A percentile compares a stretch with the other conserved stretches of the same genome.
Evolutionary conservation across 2,329 filamentous ascomycete genomes (phyloP).

Genomic region (Apiospora pterosperma): DNA sequence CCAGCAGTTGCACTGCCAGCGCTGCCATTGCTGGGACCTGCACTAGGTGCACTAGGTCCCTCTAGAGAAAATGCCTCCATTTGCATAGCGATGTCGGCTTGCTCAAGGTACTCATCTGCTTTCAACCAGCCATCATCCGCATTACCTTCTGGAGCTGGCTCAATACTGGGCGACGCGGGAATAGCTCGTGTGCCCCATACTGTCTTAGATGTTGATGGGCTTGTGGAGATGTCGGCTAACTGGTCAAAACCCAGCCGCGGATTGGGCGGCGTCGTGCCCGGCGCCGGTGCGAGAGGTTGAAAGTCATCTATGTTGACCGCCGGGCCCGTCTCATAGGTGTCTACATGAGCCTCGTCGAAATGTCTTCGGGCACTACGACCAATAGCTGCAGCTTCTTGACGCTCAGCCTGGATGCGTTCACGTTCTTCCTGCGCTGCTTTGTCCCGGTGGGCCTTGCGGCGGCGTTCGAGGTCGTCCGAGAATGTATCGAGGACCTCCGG

Average conservation of each 20-base stretch:
- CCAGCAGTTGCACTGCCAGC: conserved; percentile 29
- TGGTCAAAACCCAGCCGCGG: conserved; percentile 61
- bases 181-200: conserved; percentile 89
- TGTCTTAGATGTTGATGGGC: conserved; percentile 71
- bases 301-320: conserved; percentile 60
- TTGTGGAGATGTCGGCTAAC: conserved; percentile 76
- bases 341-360: conserved; percentile 33
- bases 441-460: conserved; percentile 74
- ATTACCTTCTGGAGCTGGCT: conserved; percentile 33
- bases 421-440: conserved; percentile 86
- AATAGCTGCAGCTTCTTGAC: conserved; percentile 68
- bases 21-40: conserved; percentile 23
- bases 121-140: conserved; percentile 82
- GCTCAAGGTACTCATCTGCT: conserved; percentile 69
- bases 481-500: conserved; percentile 74
- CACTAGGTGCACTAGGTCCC: conserved; percentile 11
- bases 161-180: conserved; percentile 53
- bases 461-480: conserved; percentile 68
- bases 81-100: conserved; percentile 57
- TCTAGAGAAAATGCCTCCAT: conserved; percentile 51
- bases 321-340: conserved; percentile 35
- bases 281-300: conserved; percentile 53
- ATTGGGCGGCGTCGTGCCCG: conserved; percentile 52
- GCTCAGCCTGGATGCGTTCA: conserved; percentile 77
- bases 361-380: conserved; percentile 46